Percentiles rank a stretch among this genome's conserved stretches.
phyloP scores from a whole-genome alignment of 805 yeast genomes.

The Saccharomyces jurei region DNA sequence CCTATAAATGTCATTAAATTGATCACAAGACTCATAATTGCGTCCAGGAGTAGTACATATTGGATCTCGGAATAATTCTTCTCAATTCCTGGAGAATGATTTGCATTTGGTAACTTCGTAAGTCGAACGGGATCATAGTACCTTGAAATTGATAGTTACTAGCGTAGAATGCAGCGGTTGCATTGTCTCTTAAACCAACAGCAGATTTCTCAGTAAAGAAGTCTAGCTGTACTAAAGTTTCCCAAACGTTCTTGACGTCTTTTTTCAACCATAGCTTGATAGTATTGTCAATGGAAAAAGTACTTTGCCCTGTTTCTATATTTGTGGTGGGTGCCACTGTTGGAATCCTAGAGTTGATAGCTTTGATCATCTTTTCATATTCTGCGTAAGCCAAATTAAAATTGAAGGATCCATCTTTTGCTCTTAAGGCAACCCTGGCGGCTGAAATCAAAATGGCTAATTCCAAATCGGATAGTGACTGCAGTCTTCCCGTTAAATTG shows the following conservation, averaged over 20 bases:
- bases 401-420: conserved; percentile 52
- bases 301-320: conserved; percentile 26
- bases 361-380: conserved; percentile 48
- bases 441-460: conserved; percentile 63
- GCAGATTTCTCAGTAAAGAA: conserved; percentile 42
- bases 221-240: conserved; percentile 48
- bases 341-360: conserved; percentile 34
- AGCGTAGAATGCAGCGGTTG: conserved; percentile 32
- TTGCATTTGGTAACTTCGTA: conserved; percentile 44
- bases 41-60: conserved; percentile 29
- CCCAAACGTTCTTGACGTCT: conserved; percentile 69
- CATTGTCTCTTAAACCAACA: conserved; percentile 36
- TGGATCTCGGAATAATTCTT: conserved; percentile 24
- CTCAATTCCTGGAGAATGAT: conserved; percentile 45
- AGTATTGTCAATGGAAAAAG: conserved; percentile 28
- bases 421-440: conserved; percentile 59
- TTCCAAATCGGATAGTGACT: conserved; percentile 61
- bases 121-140: conserved; percentile 32
- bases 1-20: background rate
- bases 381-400: conserved; percentile 74
- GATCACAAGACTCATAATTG: conserved; percentile 14
- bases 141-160: conserved; percentile 35
- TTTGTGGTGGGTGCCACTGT: conserved; percentile 23
- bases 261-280: conserved; percentile 53
- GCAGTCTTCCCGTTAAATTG: conserved; percentile 19